Evolutionary conservation across 345 rosid species (phyloP).

Genomic region (Pseudoturritis turrita): DNA sequence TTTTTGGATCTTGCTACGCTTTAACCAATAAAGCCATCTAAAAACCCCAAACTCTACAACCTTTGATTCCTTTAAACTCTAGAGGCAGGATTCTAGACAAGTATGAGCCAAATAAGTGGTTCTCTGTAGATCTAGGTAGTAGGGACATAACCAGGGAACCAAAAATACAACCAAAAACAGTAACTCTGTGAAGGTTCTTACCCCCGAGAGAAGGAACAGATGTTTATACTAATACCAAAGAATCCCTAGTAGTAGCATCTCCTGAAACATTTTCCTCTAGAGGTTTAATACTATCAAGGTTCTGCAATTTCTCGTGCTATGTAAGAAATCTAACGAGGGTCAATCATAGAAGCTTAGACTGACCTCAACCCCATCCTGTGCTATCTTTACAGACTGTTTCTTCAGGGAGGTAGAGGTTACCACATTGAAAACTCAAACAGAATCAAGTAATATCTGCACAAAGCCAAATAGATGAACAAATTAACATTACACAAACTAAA

Average conservation of each 20-base stretch:
- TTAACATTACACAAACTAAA: not conserved
- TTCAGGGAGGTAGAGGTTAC: constrained; percentile 61
- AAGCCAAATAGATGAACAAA: not conserved
- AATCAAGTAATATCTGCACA: constrained; percentile 71
- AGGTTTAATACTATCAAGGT: constrained; percentile 28
- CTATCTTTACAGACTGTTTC: constrained; percentile 74
- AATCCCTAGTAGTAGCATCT: constrained; percentile 28
- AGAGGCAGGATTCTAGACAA: not conserved
- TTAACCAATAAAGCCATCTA: not conserved
- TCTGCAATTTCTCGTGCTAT: constrained; percentile 39
- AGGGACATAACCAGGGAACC: not conserved
- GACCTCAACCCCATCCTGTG: constrained; percentile 71
- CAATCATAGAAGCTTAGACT: constrained; percentile 17
- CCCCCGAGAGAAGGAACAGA: constrained; percentile 61
- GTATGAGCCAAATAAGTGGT: not conserved
- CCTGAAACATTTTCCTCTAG: constrained; percentile 26
- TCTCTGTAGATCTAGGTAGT: not conserved
- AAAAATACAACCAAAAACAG: not conserved
- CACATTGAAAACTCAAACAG: constrained; percentile 57
- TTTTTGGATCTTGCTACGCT: not conserved
- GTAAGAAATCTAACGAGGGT: not conserved
- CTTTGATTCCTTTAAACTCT: not conserved
- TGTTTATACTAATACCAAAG: constrained; percentile 45
- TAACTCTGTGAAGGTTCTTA: constrained; percentile 28
- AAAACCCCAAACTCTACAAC: not conserved